phyloP scores from a whole-genome alignment of 371 early-diverging fungal species.

The Rhizopus delemar region DNA sequence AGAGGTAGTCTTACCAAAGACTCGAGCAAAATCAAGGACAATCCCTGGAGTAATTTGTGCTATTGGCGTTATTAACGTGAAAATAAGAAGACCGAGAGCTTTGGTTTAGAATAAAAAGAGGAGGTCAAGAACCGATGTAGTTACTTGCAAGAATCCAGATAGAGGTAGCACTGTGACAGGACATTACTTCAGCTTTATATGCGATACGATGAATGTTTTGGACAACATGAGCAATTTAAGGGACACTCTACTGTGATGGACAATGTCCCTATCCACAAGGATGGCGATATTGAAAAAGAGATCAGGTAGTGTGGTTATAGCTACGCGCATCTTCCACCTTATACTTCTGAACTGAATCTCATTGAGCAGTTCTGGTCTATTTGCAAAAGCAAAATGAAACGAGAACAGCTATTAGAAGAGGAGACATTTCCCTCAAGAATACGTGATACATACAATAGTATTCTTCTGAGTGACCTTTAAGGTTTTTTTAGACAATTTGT shows the following conservation, averaged over 20 bases:
- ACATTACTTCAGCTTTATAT: constrained; percentile 5
- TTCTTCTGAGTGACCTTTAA: constrained; percentile 13
- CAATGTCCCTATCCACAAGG: constrained; percentile 5
- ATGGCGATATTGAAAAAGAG: constrained; percentile 1
- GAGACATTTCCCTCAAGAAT: constrained; percentile 15
- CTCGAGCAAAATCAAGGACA: not conserved
- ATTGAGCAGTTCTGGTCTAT: constrained; percentile 6
- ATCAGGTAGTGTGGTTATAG: not conserved
- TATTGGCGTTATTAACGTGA: not conserved
- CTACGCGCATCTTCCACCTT: constrained; percentile 1
- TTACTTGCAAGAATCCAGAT: constrained; percentile 1
- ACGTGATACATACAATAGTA: constrained; percentile 12
- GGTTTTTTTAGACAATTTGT: constrained; percentile 13
- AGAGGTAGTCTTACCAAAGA: constrained; percentile 7
- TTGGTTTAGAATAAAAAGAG: constrained; percentile 1
- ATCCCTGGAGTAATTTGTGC: not conserved
- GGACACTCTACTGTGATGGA: constrained; percentile 11
- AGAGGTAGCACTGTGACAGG: not conserved
- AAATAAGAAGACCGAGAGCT: not conserved
- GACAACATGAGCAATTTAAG: constrained; percentile 8
- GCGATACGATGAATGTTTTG: constrained; percentile 6
- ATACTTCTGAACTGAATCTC: constrained; percentile 6
- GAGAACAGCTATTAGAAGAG: constrained; percentile 9
- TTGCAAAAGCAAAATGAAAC: constrained; percentile 13
- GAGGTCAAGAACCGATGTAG: not conserved